Conservation (phyloP, 441 rosid genomes). For the Flueggea neowawraea region DNA sequence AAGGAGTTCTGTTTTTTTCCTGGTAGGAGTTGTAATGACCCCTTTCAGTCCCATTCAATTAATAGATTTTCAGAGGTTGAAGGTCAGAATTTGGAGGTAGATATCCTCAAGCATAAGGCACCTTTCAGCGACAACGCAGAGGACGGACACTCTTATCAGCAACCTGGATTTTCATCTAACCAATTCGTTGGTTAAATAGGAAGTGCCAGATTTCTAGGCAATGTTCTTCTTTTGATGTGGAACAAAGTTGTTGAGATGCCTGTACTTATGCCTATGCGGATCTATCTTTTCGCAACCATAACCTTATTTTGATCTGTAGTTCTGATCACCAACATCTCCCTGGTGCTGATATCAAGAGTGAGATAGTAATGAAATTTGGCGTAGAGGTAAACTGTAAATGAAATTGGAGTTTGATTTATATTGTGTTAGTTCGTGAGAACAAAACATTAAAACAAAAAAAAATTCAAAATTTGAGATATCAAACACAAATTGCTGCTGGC, state of each 20-base stretch:
- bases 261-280: constrained; percentile 15
- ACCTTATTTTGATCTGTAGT: constrained; percentile 19
- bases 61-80: constrained; percentile 30
- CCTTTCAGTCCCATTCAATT: constrained; percentile 30
- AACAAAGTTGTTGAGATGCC: constrained; percentile 21
- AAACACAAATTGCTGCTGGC: not conserved
- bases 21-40: constrained; percentile 34
- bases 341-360: constrained; percentile 20
- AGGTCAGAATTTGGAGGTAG: constrained; percentile 32
- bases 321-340: constrained; percentile 18
- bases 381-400: constrained; percentile 22
- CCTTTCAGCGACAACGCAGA: constrained; percentile 37
- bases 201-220: constrained; percentile 49
- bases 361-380: constrained; percentile 8
- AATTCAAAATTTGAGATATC: not conserved
- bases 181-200: constrained; percentile 20
- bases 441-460: not conserved
- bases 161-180: constrained; percentile 29
- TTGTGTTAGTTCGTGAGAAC: constrained; percentile 9
- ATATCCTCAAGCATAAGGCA: constrained; percentile 47
- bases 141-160: constrained; percentile 40
- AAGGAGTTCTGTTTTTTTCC: constrained; percentile 64
- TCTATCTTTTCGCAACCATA: constrained; percentile 17
- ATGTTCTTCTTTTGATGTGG: constrained; percentile 26
- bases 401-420: constrained; percentile 13